Conservation (phyloP, 495 filamentous ascomycete species). For the Aspergillus hancockii region DNA sequence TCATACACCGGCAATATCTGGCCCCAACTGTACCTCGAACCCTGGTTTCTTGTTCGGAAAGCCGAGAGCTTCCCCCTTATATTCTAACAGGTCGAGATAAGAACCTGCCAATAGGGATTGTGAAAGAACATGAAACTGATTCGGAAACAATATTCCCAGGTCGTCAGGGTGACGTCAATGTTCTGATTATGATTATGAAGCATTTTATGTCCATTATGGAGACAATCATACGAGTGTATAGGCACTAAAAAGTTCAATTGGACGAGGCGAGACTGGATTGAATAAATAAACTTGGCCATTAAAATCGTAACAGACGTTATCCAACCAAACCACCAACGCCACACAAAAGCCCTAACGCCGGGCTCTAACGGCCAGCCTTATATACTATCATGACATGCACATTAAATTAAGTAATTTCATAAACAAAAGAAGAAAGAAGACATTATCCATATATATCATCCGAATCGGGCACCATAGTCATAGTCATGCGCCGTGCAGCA, state of each 20-base stretch:
- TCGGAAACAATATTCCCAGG: background rate
- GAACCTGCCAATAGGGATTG: background rate
- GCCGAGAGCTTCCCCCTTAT: background rate
- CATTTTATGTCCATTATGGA: background rate
- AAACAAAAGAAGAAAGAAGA: constrained; percentile 12
- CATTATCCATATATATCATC: constrained; percentile 45
- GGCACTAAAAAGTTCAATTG: background rate
- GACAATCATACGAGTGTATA: background rate
- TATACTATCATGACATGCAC: background rate
- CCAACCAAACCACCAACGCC: constrained; percentile 6
- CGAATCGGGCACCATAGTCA: constrained; percentile 45
- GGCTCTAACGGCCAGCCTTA: background rate
- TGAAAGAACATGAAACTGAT: background rate
- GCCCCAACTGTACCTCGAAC: too few species aligned
- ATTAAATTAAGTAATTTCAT: background rate
- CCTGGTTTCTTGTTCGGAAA: too few species aligned
- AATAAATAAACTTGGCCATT: background rate
- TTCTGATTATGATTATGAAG: background rate
- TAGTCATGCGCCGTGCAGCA: constrained; percentile 35
- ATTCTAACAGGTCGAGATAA: background rate
- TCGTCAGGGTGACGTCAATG: constrained; percentile 25
- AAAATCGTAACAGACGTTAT: background rate
- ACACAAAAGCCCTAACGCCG: background rate
- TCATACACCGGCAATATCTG: background rate
- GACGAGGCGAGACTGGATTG: too few species aligned